Percentiles rank a stretch among this genome's conserved stretches.
Evolutionary conservation across 257 asterid genomes (phyloP).

Genomic region (Apocynum venetum): DNA sequence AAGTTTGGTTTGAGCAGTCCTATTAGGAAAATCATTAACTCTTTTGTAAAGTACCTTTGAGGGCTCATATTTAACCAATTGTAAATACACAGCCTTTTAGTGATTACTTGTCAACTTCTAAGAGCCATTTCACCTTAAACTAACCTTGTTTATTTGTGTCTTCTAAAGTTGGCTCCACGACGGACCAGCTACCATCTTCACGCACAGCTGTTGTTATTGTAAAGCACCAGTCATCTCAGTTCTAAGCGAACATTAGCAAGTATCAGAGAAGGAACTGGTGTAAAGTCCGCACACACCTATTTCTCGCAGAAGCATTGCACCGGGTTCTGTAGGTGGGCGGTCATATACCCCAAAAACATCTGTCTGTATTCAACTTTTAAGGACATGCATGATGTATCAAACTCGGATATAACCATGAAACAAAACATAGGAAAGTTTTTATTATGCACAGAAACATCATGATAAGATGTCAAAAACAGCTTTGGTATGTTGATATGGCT

Average conservation of each 20-base stretch:
- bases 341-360: constrained; percentile 89
- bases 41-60: neutral
- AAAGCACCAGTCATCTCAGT: neutral
- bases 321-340: constrained; percentile 86
- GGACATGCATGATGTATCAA: constrained; percentile 25
- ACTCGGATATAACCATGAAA: neutral
- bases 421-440: neutral
- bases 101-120: neutral
- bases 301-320: constrained; percentile 74
- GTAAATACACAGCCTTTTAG: neutral
- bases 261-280: neutral
- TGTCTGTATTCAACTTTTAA: constrained; percentile 51
- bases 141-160: constrained; percentile 51
- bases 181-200: constrained; percentile 94
- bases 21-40: neutral
- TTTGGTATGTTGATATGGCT: neutral
- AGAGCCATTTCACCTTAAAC: constrained; percentile 17
- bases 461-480: neutral
- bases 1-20: neutral
- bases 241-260: neutral
- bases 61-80: neutral
- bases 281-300: constrained; percentile 48
- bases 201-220: constrained; percentile 59
- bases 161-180: constrained; percentile 53
- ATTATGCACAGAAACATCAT: neutral